These are phyloP conservation scores for Leccinum subtestaceum DNA, from an alignment of 768 basidiomycete species.

Conservation along the genomic window DNA sequence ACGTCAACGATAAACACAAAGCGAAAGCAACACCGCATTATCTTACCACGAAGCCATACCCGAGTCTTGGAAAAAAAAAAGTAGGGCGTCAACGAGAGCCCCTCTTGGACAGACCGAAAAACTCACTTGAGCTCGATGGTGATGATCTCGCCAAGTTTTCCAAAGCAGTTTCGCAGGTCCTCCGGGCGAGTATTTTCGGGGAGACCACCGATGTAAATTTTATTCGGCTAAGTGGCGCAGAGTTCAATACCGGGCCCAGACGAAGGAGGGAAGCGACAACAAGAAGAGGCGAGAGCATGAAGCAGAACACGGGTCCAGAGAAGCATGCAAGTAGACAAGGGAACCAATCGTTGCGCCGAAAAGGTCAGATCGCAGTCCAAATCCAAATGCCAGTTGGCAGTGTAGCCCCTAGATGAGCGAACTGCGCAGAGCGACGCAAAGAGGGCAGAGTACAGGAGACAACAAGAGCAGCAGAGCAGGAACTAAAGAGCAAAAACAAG, in stretches of 20 bases:
- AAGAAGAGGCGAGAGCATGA: conserved; percentile 37
- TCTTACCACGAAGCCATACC: conserved; percentile 89
- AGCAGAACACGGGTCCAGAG: conserved; percentile 34
- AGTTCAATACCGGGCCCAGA: conserved; percentile 60
- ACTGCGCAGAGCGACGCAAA: conserved; percentile 17
- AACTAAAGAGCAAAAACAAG: conserved; percentile 31
- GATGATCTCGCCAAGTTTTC: conserved; percentile 73
- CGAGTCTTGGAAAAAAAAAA: conserved; percentile 48
- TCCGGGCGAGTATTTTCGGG: conserved; percentile 85
- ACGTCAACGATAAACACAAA: not conserved
- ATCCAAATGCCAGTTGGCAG: conserved; percentile 25
- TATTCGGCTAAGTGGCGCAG: conserved; percentile 82
- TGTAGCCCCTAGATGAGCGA: conserved; percentile 15
- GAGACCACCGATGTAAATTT: conserved; percentile 88
- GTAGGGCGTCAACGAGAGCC: conserved; percentile 11
- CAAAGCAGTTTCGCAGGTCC: conserved; percentile 83
- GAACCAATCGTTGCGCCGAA: conserved; percentile 31
- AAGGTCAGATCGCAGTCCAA: conserved; percentile 25
- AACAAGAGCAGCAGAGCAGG: conserved; percentile 20
- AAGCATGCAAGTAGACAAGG: conserved; percentile 34
- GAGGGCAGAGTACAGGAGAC: conserved; percentile 18
- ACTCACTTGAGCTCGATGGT: conserved; percentile 84
- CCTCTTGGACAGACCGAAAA: conserved; percentile 14
- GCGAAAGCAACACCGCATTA: not conserved
- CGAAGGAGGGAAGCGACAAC: conserved; percentile 46